Percentiles rank a stretch among this genome's conserved stretches.
phyloP scores from a whole-genome alignment of 352 stramenopile genomes.

The Pilasporangium apinafurcum region DNA sequence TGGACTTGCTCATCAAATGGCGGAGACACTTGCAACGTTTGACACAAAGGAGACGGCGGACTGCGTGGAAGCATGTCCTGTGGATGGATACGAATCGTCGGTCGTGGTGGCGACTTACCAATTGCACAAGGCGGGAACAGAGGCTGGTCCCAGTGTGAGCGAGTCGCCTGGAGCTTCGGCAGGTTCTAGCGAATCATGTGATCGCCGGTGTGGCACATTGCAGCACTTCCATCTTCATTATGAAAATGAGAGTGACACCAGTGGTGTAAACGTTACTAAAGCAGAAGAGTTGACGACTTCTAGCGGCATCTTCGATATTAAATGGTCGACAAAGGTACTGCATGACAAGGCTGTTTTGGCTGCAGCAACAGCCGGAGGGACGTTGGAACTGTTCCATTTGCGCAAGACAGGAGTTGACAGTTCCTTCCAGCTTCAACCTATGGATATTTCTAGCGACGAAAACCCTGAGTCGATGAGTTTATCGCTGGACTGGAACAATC shows the following conservation, averaged over 20 bases:
- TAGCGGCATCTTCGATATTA: slow-evolving; percentile 83
- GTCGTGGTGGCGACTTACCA: slow-evolving; percentile 81
- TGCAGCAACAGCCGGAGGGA: slow-evolving; percentile 53
- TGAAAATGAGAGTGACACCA: slow-evolving; percentile 10
- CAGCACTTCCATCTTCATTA: slow-evolving; percentile 52
- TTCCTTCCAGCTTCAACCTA: slow-evolving; percentile 19
- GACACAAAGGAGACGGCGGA: slow-evolving; percentile 76
- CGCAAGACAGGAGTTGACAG: not conserved
- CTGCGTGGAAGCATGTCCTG: slow-evolving; percentile 76
- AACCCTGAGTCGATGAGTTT: slow-evolving; percentile 60
- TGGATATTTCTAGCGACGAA: slow-evolving; percentile 23
- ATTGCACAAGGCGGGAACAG: slow-evolving; percentile 47
- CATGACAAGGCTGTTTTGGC: slow-evolving; percentile 49
- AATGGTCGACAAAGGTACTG: slow-evolving; percentile 57
- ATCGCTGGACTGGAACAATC: slow-evolving; percentile 84
- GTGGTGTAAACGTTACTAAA: slow-evolving; percentile 32
- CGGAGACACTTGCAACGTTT: slow-evolving; percentile 53
- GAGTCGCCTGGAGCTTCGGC: not conserved
- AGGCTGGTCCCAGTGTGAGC: no score
- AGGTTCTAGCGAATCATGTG: slow-evolving; percentile 2
- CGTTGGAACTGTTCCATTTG: slow-evolving; percentile 61
- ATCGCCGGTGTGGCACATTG: slow-evolving; percentile 59
- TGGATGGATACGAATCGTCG: slow-evolving; percentile 49
- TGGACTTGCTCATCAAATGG: no score
- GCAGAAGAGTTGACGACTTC: slow-evolving; percentile 29